These are phyloP conservation scores for Blastocystis sp. DNA, from an alignment of 352 stramenopile genomes.

Conservation along the genomic window DNA sequence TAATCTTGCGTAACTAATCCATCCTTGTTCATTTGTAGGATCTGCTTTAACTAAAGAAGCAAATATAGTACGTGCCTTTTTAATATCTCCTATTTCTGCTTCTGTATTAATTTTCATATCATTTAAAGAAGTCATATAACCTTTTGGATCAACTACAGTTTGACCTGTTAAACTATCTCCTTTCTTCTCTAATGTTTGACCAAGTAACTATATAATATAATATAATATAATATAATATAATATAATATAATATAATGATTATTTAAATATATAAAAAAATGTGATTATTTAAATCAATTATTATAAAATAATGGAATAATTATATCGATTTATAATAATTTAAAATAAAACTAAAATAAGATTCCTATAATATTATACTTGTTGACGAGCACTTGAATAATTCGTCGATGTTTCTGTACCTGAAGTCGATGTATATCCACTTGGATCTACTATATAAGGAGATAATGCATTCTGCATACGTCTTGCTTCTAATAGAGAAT, in stretches of 20 bases:
- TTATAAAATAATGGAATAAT: constrained; percentile 13
- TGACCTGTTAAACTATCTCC: constrained; percentile 77
- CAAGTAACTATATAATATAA: constrained; percentile 53
- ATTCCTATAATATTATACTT: constrained; percentile 23
- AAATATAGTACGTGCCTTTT: constrained; percentile 82
- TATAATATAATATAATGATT: constrained; percentile 66
- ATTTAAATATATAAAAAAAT: constrained; percentile 46
- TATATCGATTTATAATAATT: not conserved
- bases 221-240: constrained; percentile 55
- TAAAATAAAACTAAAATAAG: constrained; percentile 38
- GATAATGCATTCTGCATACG: constrained; percentile 39
- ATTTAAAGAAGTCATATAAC: constrained; percentile 89
- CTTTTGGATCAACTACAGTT: constrained; percentile 84
- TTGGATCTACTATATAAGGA: constrained; percentile 46
- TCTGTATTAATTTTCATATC: constrained; percentile 55
- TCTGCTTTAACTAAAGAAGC: constrained; percentile 88
- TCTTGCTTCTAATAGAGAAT: constrained; percentile 63
- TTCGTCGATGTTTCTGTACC: constrained; percentile 20
- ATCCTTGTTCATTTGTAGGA: constrained; percentile 85
- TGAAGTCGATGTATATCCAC: constrained; percentile 36
- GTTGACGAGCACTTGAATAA: constrained; percentile 28
- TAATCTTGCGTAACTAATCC: constrained; percentile 87
- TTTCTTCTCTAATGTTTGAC: constrained; percentile 84
- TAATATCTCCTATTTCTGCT: constrained; percentile 86
- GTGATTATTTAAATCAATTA: not conserved